Base-by-base conservation (phyloP, 495 filamentous ascomycete species). In the Penicillium ucsense region DNA sequence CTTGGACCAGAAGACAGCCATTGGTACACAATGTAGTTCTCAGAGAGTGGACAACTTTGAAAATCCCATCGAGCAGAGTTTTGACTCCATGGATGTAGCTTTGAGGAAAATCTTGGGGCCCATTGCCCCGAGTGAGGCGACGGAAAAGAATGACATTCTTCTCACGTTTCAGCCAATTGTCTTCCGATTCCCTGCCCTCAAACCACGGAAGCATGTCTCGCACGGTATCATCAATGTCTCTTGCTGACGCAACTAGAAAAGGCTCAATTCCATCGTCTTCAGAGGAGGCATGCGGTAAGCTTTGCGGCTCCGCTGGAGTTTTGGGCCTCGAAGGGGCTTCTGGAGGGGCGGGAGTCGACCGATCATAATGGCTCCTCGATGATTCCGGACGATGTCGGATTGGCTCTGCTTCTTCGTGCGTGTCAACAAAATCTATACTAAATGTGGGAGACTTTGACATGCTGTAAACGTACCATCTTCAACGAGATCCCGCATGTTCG, bases 91-190 rank as follows among this genome's bases (percentile, higher is more conserved):
- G 66, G 12, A 91, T 48, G 53, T 85, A 94, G 3, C 75, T 66
- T 33, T 80, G 76, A 27, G 78, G 74, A 54, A 83, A 95, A 41
- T 92, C 85, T 11, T 80, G 76, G 5, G 85, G 82, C 4, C 84
- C 87, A 63, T 97, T 98, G 38, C 92, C 92, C 43, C 80, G 81
- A 6, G 83, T 81, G 11, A 97, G 72, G 51, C 81, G 78, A 31
- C 91, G 82, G 7, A 97, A 63, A 47, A 85, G 87, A 12, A 76
- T 73, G 29, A 85, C 73, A 56, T 75, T 83, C 67, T 89, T 84
- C 54, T 96, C 91, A 60, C 94, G 77, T 45, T 81, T 78, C 55
- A 83, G 56, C 89, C 92, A 98, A 56, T 98, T 98, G 29, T 83
- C 74, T 56, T 97, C 92, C 0, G 85, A 81, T 66, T 98, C 92